Conservation (phyloP, 1,139 yeast genomes). For the Kodamaea arcana region DNA sequence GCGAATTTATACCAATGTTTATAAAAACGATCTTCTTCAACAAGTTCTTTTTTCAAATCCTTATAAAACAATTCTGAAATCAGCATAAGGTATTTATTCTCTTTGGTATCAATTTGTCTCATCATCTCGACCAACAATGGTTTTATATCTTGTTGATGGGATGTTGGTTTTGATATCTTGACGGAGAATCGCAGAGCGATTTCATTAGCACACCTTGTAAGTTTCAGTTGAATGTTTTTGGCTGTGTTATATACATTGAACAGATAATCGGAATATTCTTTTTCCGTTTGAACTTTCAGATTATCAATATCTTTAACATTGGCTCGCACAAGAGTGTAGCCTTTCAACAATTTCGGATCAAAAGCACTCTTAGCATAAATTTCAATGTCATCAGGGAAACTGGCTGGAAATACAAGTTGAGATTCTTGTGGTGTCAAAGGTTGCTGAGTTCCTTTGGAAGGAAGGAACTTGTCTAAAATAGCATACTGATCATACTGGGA, state of each 20-base stretch:
- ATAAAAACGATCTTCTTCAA: constrained; percentile 22
- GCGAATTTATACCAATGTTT: constrained; percentile 36
- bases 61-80: constrained; percentile 13
- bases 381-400: constrained; percentile 8
- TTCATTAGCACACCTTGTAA: constrained; percentile 7
- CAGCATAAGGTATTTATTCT: constrained; percentile 12
- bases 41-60: constrained; percentile 16
- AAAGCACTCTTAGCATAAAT: constrained; percentile 7
- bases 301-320: not conserved
- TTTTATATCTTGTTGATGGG: constrained; percentile 8
- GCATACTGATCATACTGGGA: not conserved
- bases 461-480: not conserved
- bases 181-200: constrained; percentile 6
- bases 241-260: constrained; percentile 8
- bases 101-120: constrained; percentile 8
- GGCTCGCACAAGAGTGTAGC: not conserved
- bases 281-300: constrained; percentile 1
- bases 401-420: constrained; percentile 8
- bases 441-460: not conserved
- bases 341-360: constrained; percentile 1
- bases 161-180: constrained; percentile 7
- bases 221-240: constrained; percentile 6
- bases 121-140: constrained; percentile 8
- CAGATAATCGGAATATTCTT: constrained; percentile 4
- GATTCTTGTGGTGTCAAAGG: not conserved